Base-by-base conservation (phyloP, 768 basidiomycete species). In the Gelatoporia subvermispora region DNA sequence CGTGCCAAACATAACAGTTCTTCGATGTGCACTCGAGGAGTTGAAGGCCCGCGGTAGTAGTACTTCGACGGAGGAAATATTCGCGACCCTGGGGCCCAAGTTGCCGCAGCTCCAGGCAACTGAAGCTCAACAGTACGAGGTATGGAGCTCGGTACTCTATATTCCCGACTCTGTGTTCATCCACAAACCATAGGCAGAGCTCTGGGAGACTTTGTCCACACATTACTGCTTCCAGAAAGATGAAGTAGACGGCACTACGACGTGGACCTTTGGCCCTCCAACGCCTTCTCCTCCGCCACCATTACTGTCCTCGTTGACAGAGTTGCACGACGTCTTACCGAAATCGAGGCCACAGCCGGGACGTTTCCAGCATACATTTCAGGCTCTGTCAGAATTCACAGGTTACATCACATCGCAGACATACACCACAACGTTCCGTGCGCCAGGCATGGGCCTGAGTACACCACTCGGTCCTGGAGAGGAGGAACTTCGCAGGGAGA, bases 401-500 rank as follows among this genome's bases (percentile, higher is more conserved):
- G 88, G 88, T 4, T 88, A 87, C 63, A 77, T 91, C 59, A 83
- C 84, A 49, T 75, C 84, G 8, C 84, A 88, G 55, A 77, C 85
- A 2, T 90, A 88, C 58, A 60, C 73, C 24, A 31, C 28, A 7
- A 72, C 77, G 11, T 54, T 61, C 9, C 51, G 53, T 24, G 45
- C 36, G 20, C 11, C 78, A 71, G 49, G 44, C 21, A 34, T 48
- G 35, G 66, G 59, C 2, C 41, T 51, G 17, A 43, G 35, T 8
- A 16, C 55, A 3, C 45, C 63, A n/a, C 36, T 54, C 13, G 53
- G 52, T 47, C 54, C 52, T 43, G 71, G 79, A 39, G 83, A 82
- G 60, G 88, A 89, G 55, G 87, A 88, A 47, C 61, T 89, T 11
- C 75, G 78, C 49, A 74, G 80, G 50, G 88, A 91, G 60, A 84